Conservation (phyloP, 371 early-diverging fungal genomes). For the Mortierella sp. region DNA sequence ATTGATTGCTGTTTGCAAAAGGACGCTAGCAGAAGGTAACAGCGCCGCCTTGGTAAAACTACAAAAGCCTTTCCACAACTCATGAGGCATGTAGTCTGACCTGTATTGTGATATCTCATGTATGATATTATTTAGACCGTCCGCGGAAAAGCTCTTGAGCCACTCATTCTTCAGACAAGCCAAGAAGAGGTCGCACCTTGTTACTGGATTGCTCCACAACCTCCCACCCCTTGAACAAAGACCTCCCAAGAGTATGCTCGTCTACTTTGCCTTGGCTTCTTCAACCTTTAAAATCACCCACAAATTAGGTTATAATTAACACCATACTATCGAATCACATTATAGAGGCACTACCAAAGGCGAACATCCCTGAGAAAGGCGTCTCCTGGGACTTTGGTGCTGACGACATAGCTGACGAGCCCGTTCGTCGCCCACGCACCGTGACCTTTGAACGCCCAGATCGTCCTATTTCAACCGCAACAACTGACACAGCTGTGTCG, state of each 20-base stretch:
- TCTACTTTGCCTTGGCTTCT: no score
- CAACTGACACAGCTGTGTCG: constrained; percentile 27
- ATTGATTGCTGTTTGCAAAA: constrained; percentile 87
- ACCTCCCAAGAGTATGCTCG: constrained; percentile 63
- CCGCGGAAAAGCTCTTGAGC: constrained; percentile 81
- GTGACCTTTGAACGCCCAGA: constrained; percentile 34
- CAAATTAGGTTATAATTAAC: no score
- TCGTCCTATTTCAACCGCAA: constrained; percentile 15
- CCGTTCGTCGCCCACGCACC: constrained; percentile 28
- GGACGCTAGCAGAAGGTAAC: constrained; percentile 84
- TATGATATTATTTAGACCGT: constrained; percentile 67
- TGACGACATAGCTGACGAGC: constrained; percentile 33
- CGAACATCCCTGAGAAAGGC: constrained; percentile 46
- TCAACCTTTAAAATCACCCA: no score
- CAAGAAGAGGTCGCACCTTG: constrained; percentile 80
- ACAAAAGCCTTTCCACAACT: constrained; percentile 29
- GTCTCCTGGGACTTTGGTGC: constrained; percentile 68
- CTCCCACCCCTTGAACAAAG: constrained; percentile 81
- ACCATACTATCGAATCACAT: no score
- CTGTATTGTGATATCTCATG: not conserved
- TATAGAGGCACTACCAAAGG: no score
- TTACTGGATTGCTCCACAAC: constrained; percentile 69
- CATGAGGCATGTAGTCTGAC: constrained; percentile 80
- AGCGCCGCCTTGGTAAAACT: no score
- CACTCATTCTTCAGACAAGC: constrained; percentile 90